Conservation (phyloP, 768 basidiomycete genomes). For the Calvatia gigantea region DNA sequence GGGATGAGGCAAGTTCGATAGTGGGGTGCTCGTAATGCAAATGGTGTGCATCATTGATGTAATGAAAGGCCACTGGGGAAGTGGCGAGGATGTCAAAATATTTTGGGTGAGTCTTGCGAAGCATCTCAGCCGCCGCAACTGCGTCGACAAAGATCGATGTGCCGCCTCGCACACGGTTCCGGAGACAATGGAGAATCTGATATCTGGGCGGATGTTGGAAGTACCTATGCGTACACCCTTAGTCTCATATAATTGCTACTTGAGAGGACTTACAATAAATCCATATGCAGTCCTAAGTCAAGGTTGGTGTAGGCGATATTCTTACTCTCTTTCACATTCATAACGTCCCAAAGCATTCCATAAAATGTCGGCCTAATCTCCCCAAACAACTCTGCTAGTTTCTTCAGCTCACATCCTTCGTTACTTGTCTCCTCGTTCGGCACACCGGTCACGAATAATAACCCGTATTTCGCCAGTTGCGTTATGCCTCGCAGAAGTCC, state of each 20-base stretch:
- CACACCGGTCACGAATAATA: conserved; percentile 70
- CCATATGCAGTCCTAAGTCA: conserved; percentile 87
- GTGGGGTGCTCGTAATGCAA: conserved; percentile 71
- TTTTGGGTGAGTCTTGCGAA: conserved; percentile 43
- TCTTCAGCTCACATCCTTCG: conserved; percentile 60
- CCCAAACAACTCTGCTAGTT: conserved; percentile 67
- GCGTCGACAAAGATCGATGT: conserved; percentile 86
- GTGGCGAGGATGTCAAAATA: conserved; percentile 57
- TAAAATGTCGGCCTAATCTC: conserved; percentile 87
- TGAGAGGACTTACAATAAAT: conserved; percentile 67
- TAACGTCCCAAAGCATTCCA: conserved; percentile 85
- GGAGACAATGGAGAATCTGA: conserved; percentile 88
- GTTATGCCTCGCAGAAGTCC: conserved; percentile 58
- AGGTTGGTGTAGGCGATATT: conserved; percentile 97
- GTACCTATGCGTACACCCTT: conserved; percentile 56
- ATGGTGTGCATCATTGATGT: conserved; percentile 87
- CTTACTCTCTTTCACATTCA: conserved; percentile 63
- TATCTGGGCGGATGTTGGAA: conserved; percentile 89
- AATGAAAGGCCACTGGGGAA: conserved; percentile 82
- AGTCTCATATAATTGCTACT: not conserved
- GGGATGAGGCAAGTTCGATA: conserved; percentile 51
- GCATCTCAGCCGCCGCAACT: conserved; percentile 53
- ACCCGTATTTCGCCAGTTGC: conserved; percentile 68
- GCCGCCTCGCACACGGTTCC: conserved; percentile 82
- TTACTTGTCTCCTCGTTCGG: conserved; percentile 59